Percentiles rank a stretch among this genome's conserved stretches.
These are phyloP conservation scores for Lagenidium sp. DNA, from an alignment of 352 stramenopile genomes.

Conservation along the genomic window DNA sequence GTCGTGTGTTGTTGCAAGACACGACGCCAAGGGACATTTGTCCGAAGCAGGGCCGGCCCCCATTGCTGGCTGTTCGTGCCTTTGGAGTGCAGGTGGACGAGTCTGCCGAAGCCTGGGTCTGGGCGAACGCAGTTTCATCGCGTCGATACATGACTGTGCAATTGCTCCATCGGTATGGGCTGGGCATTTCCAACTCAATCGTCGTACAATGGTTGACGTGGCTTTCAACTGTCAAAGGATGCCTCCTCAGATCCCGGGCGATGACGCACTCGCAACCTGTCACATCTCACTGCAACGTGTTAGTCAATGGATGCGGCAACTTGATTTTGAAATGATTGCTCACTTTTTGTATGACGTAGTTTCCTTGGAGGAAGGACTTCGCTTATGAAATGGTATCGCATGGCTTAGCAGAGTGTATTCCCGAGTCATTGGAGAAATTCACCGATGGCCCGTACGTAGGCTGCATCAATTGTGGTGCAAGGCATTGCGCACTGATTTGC, in stretches of 20 bases:
- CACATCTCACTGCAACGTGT: neutral
- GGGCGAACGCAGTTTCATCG: slow-evolving; percentile 51
- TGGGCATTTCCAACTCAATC: too few species aligned
- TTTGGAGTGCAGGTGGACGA: slow-evolving; percentile 75
- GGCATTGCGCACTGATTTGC: neutral
- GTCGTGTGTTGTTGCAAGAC: slow-evolving; percentile 49
- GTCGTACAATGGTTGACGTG: too few species aligned
- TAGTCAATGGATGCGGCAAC: neutral
- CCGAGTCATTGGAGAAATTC: slow-evolving; percentile 49
- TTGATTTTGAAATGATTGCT: neutral
- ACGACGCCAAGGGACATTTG: slow-evolving; percentile 22
- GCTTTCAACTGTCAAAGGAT: too few species aligned
- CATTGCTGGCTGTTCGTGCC: slow-evolving; percentile 44
- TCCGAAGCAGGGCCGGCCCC: slow-evolving; percentile 7
- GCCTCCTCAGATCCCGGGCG: too few species aligned
- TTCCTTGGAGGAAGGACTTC: slow-evolving; percentile 41
- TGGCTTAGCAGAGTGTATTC: slow-evolving; percentile 53
- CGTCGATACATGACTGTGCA: slow-evolving; percentile 53
- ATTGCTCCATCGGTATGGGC: slow-evolving; percentile 41
- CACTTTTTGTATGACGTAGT: slow-evolving; percentile 14
- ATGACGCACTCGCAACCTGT: neutral
- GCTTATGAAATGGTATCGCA: slow-evolving; percentile 46
- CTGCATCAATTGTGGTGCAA: neutral
- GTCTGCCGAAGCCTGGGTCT: slow-evolving; percentile 55
- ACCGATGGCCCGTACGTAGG: slow-evolving; percentile 45